Conservation (phyloP, 208 protist species). For the Trypanosoma conorhini region DNA sequence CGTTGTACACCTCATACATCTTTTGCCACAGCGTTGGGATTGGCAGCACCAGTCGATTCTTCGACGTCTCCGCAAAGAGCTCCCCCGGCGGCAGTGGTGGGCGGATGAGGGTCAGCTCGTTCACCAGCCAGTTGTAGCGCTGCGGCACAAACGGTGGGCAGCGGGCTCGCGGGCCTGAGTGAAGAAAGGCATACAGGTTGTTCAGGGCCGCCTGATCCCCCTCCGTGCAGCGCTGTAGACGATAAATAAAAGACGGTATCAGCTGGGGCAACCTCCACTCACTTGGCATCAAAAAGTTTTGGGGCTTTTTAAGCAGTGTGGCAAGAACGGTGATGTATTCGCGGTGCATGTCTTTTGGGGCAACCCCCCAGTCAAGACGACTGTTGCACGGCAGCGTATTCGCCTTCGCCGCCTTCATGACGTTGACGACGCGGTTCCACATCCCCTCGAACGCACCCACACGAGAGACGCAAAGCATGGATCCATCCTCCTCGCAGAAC, state of each 20-base stretch:
- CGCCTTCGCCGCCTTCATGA: conserved; percentile 28
- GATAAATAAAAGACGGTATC: conserved; percentile 66
- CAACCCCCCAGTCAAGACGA: conserved; percentile 38
- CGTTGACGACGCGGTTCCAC: conserved; percentile 37
- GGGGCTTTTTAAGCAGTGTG: conserved; percentile 38
- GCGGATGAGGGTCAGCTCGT: conserved; percentile 25
- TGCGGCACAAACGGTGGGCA: conserved; percentile 23
- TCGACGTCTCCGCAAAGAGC: not conserved
- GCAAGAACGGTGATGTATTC: conserved; percentile 35
- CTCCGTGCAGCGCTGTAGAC: conserved; percentile 54
- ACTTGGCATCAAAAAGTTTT: conserved; percentile 31
- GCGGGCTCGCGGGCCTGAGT: not conserved
- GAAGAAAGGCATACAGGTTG: conserved; percentile 36
- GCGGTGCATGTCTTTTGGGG: conserved; percentile 22
- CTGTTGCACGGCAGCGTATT: conserved; percentile 48
- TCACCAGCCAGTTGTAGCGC: conserved; percentile 45
- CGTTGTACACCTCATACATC: conserved; percentile 26
- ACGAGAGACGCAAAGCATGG: conserved; percentile 35
- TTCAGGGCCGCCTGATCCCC: conserved; percentile 43
- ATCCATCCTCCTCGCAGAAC: conserved; percentile 36
- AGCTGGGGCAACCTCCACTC: conserved; percentile 29
- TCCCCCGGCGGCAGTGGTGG: conserved; percentile 10
- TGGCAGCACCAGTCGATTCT: conserved; percentile 2
- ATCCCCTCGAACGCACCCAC: conserved; percentile 46
- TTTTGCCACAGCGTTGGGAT: conserved; percentile 1